A percentile compares a stretch with the other conserved stretches of the same genome.
Conservation (phyloP, 352 stramenopile species). For the Plasmopara halstedii region DNA sequence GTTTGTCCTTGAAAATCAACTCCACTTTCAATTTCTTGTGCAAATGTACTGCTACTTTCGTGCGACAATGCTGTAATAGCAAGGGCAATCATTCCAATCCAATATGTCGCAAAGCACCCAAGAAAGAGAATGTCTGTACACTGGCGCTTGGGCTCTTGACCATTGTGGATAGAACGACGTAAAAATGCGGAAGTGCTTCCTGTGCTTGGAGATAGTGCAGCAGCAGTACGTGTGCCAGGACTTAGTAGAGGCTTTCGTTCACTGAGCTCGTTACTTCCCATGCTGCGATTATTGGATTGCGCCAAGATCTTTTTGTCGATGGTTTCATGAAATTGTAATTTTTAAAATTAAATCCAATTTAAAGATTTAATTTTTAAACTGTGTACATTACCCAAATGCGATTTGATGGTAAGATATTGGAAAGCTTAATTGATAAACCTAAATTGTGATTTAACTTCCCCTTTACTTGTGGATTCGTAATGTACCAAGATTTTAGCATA, state of each 20-base stretch:
- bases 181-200: constrained; percentile 33
- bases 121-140: constrained; percentile 61
- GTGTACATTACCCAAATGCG: no score
- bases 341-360: no score
- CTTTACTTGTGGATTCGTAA: no score
- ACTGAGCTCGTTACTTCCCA: no score
- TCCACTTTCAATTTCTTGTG: constrained; percentile 70
- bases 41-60: constrained; percentile 56
- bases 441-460: no score
- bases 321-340: no score
- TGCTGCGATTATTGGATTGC: no score
- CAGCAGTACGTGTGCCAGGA: background rate
- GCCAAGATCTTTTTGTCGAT: no score
- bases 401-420: no score
- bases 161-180: constrained; percentile 34
- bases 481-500: no score
- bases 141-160: constrained; percentile 25
- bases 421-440: no score
- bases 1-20: constrained; percentile 65
- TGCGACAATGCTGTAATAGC: constrained; percentile 57
- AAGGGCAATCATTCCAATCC: constrained; percentile 70
- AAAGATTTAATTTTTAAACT: no score
- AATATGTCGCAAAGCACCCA: constrained; percentile 50
- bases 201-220: background rate
- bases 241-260: background rate